These are phyloP conservation scores for Erythrobasidium hasegawianum DNA, from an alignment of 1,284 basidiomycete species.

Conservation along the genomic window DNA sequence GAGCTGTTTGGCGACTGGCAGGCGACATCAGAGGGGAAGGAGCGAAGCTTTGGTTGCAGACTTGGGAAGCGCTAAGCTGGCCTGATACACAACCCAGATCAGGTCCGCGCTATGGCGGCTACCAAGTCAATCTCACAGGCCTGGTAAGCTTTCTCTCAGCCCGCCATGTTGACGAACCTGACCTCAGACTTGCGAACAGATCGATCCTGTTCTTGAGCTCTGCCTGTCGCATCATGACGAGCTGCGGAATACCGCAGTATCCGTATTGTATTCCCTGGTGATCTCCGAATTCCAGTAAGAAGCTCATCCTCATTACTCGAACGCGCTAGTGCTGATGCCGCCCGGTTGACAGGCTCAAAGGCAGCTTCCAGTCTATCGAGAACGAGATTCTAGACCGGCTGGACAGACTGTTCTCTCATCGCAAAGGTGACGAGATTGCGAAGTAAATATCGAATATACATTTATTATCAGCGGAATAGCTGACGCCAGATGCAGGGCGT, in stretches of 20 bases:
- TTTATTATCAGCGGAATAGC: neutral
- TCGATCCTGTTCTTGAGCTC: constrained; percentile 84
- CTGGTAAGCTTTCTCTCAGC: constrained; percentile 6
- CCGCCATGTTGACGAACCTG: constrained; percentile 47
- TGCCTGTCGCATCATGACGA: constrained; percentile 93
- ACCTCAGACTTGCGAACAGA: constrained; percentile 58
- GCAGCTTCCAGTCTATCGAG: constrained; percentile 60
- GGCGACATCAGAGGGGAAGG: constrained; percentile 93
- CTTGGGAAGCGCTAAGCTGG: constrained; percentile 87
- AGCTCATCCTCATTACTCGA: neutral
- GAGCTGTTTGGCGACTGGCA: constrained; percentile 90
- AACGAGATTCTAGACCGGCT: constrained; percentile 91
- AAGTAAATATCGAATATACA: constrained; percentile 38
- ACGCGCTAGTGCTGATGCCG: neutral
- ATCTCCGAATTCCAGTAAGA: constrained; percentile 62
- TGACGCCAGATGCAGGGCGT: constrained; percentile 56
- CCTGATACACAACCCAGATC: constrained; percentile 55
- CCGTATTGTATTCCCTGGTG: constrained; percentile 90
- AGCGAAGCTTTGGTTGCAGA: constrained; percentile 70
- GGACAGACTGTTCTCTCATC: constrained; percentile 82
- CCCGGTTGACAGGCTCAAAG: constrained; percentile 62
- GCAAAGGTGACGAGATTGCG: constrained; percentile 82
- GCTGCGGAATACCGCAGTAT: constrained; percentile 78
- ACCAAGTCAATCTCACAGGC: constrained; percentile 64
- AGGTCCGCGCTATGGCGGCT: constrained; percentile 48